phyloP scores from a whole-genome alignment of 768 basidiomycete species.

The Boletus pseudo-olivaceus region DNA sequence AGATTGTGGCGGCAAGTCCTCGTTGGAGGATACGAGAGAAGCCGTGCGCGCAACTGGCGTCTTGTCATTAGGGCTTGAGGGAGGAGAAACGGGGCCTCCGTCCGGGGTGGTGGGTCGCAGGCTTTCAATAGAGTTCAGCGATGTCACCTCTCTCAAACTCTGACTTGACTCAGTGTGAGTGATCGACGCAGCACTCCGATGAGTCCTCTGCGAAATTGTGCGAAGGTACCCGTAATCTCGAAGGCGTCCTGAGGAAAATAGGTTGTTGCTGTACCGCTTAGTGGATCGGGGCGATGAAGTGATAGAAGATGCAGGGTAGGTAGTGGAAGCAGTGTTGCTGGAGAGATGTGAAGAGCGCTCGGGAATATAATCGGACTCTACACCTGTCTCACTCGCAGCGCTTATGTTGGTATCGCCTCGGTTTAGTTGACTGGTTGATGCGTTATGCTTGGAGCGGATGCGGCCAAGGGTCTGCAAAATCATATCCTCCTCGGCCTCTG shows the following conservation, averaged over 20 bases:
- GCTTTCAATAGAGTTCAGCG: conserved; percentile 43
- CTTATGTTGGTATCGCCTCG: conserved; percentile 17
- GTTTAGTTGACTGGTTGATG: conserved; percentile 17
- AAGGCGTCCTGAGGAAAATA: conserved; percentile 79
- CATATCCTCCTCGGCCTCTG: conserved; percentile 85
- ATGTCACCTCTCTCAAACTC: conserved; percentile 44
- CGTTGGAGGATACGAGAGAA: conserved; percentile 37
- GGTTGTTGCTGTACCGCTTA: conserved; percentile 82
- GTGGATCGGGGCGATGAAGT: conserved; percentile 44
- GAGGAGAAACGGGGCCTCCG: conserved; percentile 39
- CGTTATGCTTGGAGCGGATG: conserved; percentile 38
- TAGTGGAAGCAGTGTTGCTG: conserved; percentile 36
- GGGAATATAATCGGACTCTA: conserved; percentile 31
- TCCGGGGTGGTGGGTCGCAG: conserved; percentile 58
- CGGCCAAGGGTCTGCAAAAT: conserved; percentile 68
- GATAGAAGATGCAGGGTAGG: conserved; percentile 38
- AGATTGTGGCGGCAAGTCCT: conserved; percentile 22
- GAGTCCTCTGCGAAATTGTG: conserved; percentile 45
- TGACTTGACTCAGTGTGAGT: conserved; percentile 45
- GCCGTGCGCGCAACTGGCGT: conserved; percentile 40
- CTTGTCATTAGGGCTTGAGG: conserved; percentile 43
- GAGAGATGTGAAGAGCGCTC: conserved; percentile 35
- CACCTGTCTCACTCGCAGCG: conserved; percentile 14
- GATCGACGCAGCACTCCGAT: conserved; percentile 37
- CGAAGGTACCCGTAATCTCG: conserved; percentile 72